phyloP scores from a whole-genome alignment of 345 rosid genomes.

The Bruguiera parviflora region DNA sequence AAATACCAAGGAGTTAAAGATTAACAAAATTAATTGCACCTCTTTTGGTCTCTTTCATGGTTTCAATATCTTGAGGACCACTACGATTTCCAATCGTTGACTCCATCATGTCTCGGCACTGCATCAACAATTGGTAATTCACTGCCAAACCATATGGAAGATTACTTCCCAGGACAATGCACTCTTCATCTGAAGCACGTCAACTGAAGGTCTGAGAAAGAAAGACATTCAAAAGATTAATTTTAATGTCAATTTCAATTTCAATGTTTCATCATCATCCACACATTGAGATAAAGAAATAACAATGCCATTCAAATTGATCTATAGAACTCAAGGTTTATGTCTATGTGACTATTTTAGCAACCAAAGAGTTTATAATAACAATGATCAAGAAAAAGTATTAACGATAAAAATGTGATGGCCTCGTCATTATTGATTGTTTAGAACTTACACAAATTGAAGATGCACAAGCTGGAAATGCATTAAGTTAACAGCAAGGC shows the following conservation, averaged over 20 bases:
- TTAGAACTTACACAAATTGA: no score
- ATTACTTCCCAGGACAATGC: neutral
- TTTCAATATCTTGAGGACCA: constrained; percentile 23
- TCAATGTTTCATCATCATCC: no score
- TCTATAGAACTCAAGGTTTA: no score
- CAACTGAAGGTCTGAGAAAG: constrained; percentile 19
- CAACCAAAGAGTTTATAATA: no score
- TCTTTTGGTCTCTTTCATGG: constrained; percentile 36
- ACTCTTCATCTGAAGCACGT: constrained; percentile 10
- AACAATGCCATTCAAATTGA: no score
- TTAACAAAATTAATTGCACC: constrained; percentile 33
- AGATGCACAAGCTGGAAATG: no score
- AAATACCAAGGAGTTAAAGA: neutral
- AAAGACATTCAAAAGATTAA: neutral
- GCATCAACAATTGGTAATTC: constrained; percentile 11
- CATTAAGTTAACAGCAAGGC: no score
- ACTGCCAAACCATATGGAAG: constrained; percentile 1
- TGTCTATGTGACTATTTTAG: no score
- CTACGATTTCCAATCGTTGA: neutral
- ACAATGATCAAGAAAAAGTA: no score
- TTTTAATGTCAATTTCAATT: neutral
- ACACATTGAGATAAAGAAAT: no score
- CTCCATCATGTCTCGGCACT: constrained; percentile 14
- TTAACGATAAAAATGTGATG: no score
- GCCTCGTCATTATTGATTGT: no score